Evolutionary conservation across 1,284 basidiomycete genomes (phyloP).

Genomic region (Pascua sp.): DNA sequence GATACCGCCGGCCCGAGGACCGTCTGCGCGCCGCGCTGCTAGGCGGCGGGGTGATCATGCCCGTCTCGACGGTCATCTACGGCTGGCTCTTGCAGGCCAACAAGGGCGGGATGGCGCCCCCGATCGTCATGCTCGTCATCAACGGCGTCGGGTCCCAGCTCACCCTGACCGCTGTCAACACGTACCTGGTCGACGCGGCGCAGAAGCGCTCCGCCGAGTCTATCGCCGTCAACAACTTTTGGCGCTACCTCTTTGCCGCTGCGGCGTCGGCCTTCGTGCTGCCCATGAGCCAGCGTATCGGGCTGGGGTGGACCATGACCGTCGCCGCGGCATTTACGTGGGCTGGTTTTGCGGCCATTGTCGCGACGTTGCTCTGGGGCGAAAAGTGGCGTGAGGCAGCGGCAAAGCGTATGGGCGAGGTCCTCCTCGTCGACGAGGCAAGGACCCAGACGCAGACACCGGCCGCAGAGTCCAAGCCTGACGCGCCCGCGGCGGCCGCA

Average conservation of each 20-base stretch:
- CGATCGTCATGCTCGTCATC: constrained; percentile 39
- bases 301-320: constrained; percentile 57
- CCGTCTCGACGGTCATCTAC: constrained; percentile 34
- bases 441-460: constrained; percentile 14
- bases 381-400: constrained; percentile 35
- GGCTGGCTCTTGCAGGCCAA: constrained; percentile 38
- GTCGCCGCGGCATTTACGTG: constrained; percentile 51
- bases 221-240: constrained; percentile 48
- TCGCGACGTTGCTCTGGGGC: constrained; percentile 27
- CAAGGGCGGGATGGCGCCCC: constrained; percentile 42
- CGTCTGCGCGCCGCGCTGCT: constrained; percentile 56
- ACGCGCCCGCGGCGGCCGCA: not conserved
- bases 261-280: constrained; percentile 52
- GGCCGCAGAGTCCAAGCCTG: not conserved
- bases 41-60: constrained; percentile 54
- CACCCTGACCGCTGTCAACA: constrained; percentile 55
- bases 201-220: constrained; percentile 58
- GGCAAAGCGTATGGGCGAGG: constrained; percentile 18
- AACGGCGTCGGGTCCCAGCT: constrained; percentile 51
- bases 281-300: constrained; percentile 57
- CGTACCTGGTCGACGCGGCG: constrained; percentile 60
- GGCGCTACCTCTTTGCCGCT: constrained; percentile 49
- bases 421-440: constrained; percentile 6
- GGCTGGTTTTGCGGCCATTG: constrained; percentile 14
- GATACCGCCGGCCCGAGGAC: constrained; percentile 59